These are phyloP conservation scores for Wallacemonas rigidus DNA, from an alignment of 208 protist genomes.

Conservation along the genomic window DNA sequence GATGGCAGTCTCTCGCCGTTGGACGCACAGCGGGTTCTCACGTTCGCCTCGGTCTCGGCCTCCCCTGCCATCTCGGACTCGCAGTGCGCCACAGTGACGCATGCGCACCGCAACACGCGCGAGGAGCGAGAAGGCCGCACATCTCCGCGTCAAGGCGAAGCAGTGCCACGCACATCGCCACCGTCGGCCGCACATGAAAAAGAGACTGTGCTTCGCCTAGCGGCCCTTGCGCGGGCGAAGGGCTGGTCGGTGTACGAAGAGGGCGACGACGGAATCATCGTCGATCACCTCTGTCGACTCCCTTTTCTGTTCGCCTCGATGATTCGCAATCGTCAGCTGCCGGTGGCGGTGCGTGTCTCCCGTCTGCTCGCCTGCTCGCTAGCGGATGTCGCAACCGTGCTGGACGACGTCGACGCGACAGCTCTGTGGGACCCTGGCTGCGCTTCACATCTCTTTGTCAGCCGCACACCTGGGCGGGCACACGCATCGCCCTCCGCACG, in stretches of 20 bases:
- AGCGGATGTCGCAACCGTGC: slow-evolving; percentile 9
- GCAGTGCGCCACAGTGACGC: too few species aligned
- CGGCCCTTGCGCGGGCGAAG: slow-evolving; percentile 19
- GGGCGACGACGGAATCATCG: not conserved
- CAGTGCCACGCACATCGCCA: too few species aligned
- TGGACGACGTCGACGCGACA: slow-evolving; percentile 4
- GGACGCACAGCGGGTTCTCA: too few species aligned
- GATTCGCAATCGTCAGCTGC: not conserved
- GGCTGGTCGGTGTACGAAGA: slow-evolving; percentile 28
- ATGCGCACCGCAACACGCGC: too few species aligned
- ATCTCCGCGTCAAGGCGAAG: too few species aligned
- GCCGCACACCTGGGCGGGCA: not conserved
- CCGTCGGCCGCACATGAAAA: not conserved
- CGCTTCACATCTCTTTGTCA: not conserved
- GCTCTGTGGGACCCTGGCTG: not conserved
- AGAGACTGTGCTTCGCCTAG: slow-evolving; percentile 11
- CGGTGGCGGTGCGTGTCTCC: slow-evolving; percentile 32
- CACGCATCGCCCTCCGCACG: not conserved
- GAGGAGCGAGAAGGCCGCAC: too few species aligned
- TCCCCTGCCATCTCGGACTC: too few species aligned
- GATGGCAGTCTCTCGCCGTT: too few species aligned
- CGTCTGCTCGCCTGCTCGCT: slow-evolving; percentile 24
- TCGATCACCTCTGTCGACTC: slow-evolving; percentile 25
- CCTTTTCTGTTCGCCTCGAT: slow-evolving; percentile 19
- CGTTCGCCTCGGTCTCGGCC: too few species aligned